phyloP scores from a whole-genome alignment of 306 rosid genomes.

The Vicia faba region DNA sequence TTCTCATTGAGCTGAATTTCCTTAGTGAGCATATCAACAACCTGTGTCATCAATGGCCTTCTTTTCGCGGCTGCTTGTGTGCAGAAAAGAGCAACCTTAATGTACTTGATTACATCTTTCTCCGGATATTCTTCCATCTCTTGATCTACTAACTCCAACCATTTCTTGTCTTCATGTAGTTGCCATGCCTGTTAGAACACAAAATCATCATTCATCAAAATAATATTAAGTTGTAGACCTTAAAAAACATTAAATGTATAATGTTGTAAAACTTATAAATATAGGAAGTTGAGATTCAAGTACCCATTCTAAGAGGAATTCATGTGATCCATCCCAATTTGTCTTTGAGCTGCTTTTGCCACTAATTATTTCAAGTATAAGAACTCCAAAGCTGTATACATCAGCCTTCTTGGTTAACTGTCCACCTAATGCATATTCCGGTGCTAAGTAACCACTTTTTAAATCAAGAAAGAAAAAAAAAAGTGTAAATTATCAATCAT shows the following conservation, averaged over 20 bases:
- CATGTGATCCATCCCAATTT: conserved; percentile 57
- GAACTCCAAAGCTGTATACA: conserved; percentile 89
- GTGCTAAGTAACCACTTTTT: conserved; percentile 92
- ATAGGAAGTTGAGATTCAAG: conserved; percentile 15
- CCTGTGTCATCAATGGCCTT: conserved; percentile 80
- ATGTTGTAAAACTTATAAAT: neutral
- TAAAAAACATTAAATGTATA: neutral
- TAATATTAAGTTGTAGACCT: neutral
- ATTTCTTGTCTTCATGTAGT: conserved; percentile 69
- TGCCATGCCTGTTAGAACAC: conserved; percentile 76
- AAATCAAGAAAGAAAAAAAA: conserved; percentile 43
- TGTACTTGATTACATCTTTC: conserved; percentile 69
- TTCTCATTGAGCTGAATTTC: conserved; percentile 70
- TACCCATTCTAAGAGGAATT: conserved; percentile 83
- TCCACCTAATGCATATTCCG: conserved; percentile 95
- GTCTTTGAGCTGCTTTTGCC: conserved; percentile 70
- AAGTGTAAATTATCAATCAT: conserved; percentile 15
- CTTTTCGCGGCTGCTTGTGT: conserved; percentile 75
- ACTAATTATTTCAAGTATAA: conserved; percentile 78
- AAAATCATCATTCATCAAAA: neutral
- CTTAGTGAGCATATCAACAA: conserved; percentile 81
- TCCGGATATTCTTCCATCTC: conserved; percentile 62
- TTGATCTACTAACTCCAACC: conserved; percentile 74
- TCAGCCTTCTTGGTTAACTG: conserved; percentile 90
- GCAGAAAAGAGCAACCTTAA: conserved; percentile 92